A percentile compares a stretch with the other conserved stretches of the same genome.
These are phyloP conservation scores for Rhynchospora tenuis DNA, from an alignment of 176 grass and related monocot genomes.

Conservation along the genomic window DNA sequence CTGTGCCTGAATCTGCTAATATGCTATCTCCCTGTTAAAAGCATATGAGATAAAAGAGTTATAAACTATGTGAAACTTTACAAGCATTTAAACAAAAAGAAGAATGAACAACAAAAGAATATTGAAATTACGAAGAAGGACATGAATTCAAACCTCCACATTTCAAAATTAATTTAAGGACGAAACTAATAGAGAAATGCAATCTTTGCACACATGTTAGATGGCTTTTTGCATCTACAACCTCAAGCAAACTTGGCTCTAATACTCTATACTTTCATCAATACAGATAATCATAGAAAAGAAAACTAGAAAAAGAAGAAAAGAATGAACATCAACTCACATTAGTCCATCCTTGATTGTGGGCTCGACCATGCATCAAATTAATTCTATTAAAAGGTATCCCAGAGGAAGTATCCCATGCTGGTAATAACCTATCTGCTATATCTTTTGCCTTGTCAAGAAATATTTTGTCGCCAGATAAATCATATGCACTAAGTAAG, in stretches of 20 bases:
- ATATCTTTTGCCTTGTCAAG: slow-evolving; percentile 97
- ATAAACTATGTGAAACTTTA: not conserved
- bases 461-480: slow-evolving; percentile 89
- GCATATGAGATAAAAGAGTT: not conserved
- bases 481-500: slow-evolving; percentile 84
- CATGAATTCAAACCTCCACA: not conserved
- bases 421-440: slow-evolving; percentile 84
- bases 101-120: not conserved
- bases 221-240: not conserved
- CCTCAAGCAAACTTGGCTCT: not conserved
- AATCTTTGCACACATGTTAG: not conserved
- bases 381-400: slow-evolving; percentile 96
- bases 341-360: slow-evolving; percentile 97
- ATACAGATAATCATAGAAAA: not conserved
- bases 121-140: not conserved
- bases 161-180: not conserved
- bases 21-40: slow-evolving; percentile 75
- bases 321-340: slow-evolving; percentile 39
- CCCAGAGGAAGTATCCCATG: slow-evolving; percentile 95
- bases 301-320: slow-evolving; percentile 13
- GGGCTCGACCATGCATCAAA: slow-evolving; percentile 75
- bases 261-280: not conserved
- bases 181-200: not conserved
- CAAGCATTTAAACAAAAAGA: not conserved
- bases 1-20: slow-evolving; percentile 93